A percentile compares a stretch with the other conserved stretches of the same genome.
These are phyloP conservation scores for Fusarium sororula DNA, from an alignment of 2,329 filamentous ascomycete genomes.

Conservation along the genomic window DNA sequence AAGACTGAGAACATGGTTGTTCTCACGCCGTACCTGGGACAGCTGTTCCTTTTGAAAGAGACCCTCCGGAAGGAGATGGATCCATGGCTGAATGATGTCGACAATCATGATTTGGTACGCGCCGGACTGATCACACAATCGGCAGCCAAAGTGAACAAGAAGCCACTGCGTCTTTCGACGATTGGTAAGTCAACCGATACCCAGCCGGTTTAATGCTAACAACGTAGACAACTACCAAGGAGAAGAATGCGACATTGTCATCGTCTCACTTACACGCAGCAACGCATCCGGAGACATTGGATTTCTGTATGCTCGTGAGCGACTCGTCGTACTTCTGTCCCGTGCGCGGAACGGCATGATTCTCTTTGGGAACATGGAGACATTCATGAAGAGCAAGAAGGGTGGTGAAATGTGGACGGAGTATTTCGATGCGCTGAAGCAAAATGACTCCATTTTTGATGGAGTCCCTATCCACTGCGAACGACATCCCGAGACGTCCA, in stretches of 20 bases:
- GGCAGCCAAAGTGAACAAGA: constrained; percentile 60
- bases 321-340: constrained; percentile 76
- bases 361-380: constrained; percentile 75
- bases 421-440: constrained; percentile 65
- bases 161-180: constrained; percentile 69
- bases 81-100: constrained; percentile 73
- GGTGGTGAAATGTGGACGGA: constrained; percentile 59
- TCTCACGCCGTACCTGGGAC: constrained; percentile 77
- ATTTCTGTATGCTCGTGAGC: constrained; percentile 72
- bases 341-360: constrained; percentile 72
- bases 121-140: constrained; percentile 69
- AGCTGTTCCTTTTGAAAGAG: constrained; percentile 66
- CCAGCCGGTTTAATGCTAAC: no score
- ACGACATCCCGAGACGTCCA: constrained; percentile 61
- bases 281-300: constrained; percentile 73
- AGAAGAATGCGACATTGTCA: constrained; percentile 78
- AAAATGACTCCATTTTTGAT: constrained; percentile 62
- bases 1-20: constrained; percentile 71
- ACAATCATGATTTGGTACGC: constrained; percentile 65
- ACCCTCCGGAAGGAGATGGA: constrained; percentile 66
- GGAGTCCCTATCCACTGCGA: constrained; percentile 70
- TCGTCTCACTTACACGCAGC: constrained; percentile 73
- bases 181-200: constrained; percentile 69
- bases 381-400: constrained; percentile 66
- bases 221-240: constrained; percentile 78